Conservation (phyloP, 2,329 filamentous ascomycete genomes). For the Hypoxylon sp. region DNA sequence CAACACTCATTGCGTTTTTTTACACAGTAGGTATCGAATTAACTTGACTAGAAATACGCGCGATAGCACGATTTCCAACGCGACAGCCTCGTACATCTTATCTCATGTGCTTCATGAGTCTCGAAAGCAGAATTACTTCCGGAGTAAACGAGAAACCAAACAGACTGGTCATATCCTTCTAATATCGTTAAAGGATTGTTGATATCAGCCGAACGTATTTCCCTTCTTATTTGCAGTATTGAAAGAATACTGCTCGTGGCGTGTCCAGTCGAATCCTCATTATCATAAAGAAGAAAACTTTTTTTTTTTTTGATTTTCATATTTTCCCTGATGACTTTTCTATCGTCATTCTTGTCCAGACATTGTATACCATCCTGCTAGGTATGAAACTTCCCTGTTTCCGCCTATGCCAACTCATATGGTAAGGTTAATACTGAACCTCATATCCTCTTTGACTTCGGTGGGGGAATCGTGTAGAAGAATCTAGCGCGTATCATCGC, state of each 20-base stretch:
- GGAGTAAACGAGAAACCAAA: no score
- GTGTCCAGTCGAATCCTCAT: no score
- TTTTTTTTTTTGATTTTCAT: no score
- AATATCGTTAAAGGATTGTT: neutral
- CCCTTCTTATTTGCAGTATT: neutral
- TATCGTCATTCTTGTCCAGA: slow-evolving; percentile 3
- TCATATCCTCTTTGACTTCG: no score
- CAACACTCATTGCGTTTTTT: slow-evolving; percentile 12
- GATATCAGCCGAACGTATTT: neutral
- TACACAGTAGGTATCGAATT: no score
- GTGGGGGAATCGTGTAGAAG: slow-evolving; percentile 14
- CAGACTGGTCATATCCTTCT: slow-evolving; percentile 2
- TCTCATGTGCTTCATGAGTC: no score
- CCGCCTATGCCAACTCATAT: slow-evolving; percentile 4
- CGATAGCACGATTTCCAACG: slow-evolving; percentile 19
- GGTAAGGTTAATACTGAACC: no score
- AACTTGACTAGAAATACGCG: slow-evolving; percentile 2
- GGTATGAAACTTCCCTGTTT: neutral
- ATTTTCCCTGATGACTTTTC: no score
- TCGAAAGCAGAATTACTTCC: no score
- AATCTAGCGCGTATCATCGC: slow-evolving; percentile 2
- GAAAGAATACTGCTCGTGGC: no score
- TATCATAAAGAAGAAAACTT: no score
- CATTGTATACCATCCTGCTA: slow-evolving; percentile 34
- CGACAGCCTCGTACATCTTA: no score